Base-by-base conservation (phyloP, 2,329 filamentous ascomycete species). In the Hymenoscyphus fructigenus region DNA sequence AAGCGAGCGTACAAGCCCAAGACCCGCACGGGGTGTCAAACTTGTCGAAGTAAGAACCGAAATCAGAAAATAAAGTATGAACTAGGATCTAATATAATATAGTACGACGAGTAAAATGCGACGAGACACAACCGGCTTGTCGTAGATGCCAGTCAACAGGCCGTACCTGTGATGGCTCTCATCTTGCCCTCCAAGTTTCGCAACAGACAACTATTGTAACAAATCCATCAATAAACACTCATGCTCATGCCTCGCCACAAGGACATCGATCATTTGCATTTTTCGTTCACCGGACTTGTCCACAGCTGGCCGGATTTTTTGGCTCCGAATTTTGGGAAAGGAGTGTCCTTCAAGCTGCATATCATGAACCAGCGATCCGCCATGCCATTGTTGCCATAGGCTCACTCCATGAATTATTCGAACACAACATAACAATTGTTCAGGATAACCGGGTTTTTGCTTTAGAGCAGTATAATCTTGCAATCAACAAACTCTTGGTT, bases 231-330 rank as follows among this genome's bases (percentile, higher is more conserved):
- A 58, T 61, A 60, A 56, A 65, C 7, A 65, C 44, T 5, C 7
- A 12, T 4, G 26, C 68, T 17, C 66, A 59, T 23, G 47, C 50
- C 5, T 65, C 65, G 5, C 28, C 65, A 23, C 34, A 65, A 53
- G 60, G 59, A 50, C 57, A 55, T 26, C 61, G 67, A 15, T 64
- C 61, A 17, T 67, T 69, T 61, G 23, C 36, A 6, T 69, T 64
- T 57, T 69, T 69, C 47, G 17, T 61, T 26, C 56, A 82, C 23
- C 83, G 84, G 38, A 88, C 88, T 0, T 83, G 85, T 2, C 82
- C 78, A 36, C 85, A 88, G 69, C 78, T 90, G 10, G 87, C 86
- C 0, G 86, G 87, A 17, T 88, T 86, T 71, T 89, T 89, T 66
- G 84, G 88, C 69, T 83, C 81, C 32, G 79, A 82, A 1, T 90